These are phyloP conservation scores for Henckelia pumila DNA, from an alignment of 257 asterid genomes.

Conservation along the genomic window DNA sequence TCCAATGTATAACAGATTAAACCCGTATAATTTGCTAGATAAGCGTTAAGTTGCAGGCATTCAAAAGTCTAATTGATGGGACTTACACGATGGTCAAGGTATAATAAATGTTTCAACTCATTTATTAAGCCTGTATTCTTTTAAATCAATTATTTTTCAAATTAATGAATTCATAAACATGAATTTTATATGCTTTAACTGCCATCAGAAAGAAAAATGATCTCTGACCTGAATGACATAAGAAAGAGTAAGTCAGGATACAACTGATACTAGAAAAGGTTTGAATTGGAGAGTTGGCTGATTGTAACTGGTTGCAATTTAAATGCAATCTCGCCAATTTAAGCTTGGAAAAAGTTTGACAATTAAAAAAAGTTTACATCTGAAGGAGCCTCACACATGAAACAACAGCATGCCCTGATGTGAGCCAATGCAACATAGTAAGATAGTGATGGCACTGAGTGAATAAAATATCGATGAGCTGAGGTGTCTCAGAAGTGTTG, in stretches of 20 bases:
- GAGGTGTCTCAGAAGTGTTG: slow-evolving; percentile 7
- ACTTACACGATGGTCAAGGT: neutral
- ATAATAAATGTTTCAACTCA: too few species aligned
- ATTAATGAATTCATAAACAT: too few species aligned
- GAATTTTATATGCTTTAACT: too few species aligned
- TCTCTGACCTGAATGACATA: too few species aligned
- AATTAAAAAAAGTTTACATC: neutral
- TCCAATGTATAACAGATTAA: neutral
- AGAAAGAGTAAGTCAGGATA: neutral
- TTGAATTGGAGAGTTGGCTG: neutral
- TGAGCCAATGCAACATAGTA: neutral
- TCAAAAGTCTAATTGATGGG: slow-evolving; percentile 1
- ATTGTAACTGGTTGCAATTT: neutral
- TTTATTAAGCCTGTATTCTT: too few species aligned
- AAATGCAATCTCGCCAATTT: slow-evolving; percentile 7
- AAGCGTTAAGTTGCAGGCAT: neutral
- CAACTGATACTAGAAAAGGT: neutral
- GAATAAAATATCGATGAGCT: neutral
- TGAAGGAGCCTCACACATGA: slow-evolving; percentile 4
- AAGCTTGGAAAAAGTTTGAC: slow-evolving; percentile 10
- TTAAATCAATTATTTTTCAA: too few species aligned
- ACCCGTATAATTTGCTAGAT: neutral
- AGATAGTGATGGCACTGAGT: slow-evolving; percentile 10
- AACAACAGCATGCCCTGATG: neutral
- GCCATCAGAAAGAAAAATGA: too few species aligned